These are phyloP conservation scores for Mycena rebaudengoi DNA, from an alignment of 768 basidiomycete species.

Conservation along the genomic window DNA sequence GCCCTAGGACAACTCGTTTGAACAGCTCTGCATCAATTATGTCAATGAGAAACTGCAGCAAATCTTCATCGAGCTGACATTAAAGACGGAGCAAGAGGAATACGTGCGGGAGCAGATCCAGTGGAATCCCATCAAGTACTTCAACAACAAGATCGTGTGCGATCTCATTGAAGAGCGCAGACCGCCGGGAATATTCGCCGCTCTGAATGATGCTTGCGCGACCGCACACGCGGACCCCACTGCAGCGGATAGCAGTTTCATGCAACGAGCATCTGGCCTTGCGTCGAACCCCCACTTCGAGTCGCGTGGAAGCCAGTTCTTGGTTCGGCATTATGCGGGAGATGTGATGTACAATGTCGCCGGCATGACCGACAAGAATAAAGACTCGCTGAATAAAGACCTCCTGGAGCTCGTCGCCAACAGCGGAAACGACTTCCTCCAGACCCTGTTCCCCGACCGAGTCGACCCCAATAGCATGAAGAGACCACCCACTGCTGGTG, in stretches of 20 bases:
- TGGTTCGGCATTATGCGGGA: slow-evolving; percentile 97
- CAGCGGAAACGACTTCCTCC: slow-evolving; percentile 87
- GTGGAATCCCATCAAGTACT: slow-evolving; percentile 99
- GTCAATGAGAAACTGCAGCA: slow-evolving; percentile 99
- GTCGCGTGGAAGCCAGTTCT: slow-evolving; percentile 90
- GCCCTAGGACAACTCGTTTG: slow-evolving; percentile 88
- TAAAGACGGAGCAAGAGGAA: slow-evolving; percentile 99
- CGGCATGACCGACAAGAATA: slow-evolving; percentile 99
- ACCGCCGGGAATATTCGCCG: slow-evolving; percentile 97
- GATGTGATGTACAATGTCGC: slow-evolving; percentile 98
- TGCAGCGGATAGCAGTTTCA: slow-evolving; percentile 96
- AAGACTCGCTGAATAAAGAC: slow-evolving; percentile 96
- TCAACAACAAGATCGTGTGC: slow-evolving; percentile 98
- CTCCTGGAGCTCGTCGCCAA: slow-evolving; percentile 86
- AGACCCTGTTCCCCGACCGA: slow-evolving; percentile 89
- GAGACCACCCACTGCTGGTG: slow-evolving; percentile 95
- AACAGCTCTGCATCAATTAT: slow-evolving; percentile 99
- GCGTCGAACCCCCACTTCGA: slow-evolving; percentile 94
- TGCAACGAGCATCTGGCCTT: slow-evolving; percentile 86
- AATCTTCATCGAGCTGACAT: slow-evolving; percentile 98
- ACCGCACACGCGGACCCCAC: slow-evolving; percentile 97
- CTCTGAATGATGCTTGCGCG: slow-evolving; percentile 98
- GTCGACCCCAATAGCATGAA: slow-evolving; percentile 98
- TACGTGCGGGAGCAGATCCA: slow-evolving; percentile 98
- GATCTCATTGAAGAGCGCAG: slow-evolving; percentile 96